Evolutionary conservation across 805 yeast species (phyloP).

Genomic region (Candida peoriensis): DNA sequence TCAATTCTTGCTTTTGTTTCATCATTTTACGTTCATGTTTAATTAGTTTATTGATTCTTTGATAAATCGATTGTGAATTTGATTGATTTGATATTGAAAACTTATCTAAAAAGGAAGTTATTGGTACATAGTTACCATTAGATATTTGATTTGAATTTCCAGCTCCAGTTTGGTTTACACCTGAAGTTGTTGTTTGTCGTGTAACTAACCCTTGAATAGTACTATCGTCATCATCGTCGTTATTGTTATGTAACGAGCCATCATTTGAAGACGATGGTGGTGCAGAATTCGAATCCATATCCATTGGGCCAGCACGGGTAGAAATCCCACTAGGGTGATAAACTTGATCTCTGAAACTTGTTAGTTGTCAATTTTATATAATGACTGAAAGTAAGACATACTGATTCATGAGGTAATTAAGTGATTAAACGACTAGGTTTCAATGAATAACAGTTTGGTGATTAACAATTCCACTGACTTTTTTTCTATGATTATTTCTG

Average conservation of each 20-base stretch:
- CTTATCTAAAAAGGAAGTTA: conserved; percentile 22
- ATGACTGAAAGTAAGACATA: background rate
- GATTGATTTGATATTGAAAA: conserved; percentile 17
- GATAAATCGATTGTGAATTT: conserved; percentile 27
- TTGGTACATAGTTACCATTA: conserved; percentile 13
- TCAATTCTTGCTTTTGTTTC: conserved; percentile 32
- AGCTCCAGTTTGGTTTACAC: conserved; percentile 1
- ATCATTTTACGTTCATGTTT: conserved; percentile 35
- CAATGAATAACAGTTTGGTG: too few relatives aligned
- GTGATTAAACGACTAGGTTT: too few relatives aligned
- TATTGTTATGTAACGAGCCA: conserved; percentile 4
- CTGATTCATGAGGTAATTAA: background rate
- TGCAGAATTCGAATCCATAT: conserved; percentile 3
- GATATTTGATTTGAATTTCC: too few relatives aligned
- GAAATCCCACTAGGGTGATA: conserved; percentile 14
- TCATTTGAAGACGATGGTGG: conserved; percentile 8
- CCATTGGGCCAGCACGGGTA: conserved; percentile 8
- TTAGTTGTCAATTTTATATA: background rate
- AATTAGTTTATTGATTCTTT: conserved; percentile 31
- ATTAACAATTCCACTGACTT: too few relatives aligned
- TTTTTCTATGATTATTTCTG: too few relatives aligned
- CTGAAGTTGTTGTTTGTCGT: conserved; percentile 11
- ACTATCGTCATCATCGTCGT: conserved; percentile 14
- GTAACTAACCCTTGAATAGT: conserved; percentile 12
- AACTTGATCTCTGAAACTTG: conserved; percentile 5